A percentile compares a stretch with the other conserved stretches of the same genome.
phyloP scores from a whole-genome alignment of 129 eudicot species.

The Saussurea involucrata region DNA sequence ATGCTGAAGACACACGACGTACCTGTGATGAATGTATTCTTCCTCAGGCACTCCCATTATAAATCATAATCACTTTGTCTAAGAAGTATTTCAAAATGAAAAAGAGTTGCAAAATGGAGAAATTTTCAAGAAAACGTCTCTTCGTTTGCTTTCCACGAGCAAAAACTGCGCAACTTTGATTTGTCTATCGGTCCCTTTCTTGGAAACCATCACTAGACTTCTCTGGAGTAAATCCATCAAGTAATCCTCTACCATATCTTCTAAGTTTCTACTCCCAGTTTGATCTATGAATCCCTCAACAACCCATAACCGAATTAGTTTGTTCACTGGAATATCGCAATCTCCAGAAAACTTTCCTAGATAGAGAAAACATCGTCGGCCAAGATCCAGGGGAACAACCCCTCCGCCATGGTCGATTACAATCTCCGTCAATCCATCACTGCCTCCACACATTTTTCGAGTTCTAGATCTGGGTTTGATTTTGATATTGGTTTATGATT shows the following conservation, averaged over 20 bases:
- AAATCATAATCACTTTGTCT: background rate
- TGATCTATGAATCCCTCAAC: constrained; percentile 38
- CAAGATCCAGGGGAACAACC: no score
- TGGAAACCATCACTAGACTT: constrained; percentile 29
- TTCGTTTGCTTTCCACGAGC: constrained; percentile 29
- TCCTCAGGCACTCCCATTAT: background rate
- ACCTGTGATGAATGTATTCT: constrained; percentile 1
- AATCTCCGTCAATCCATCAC: no score
- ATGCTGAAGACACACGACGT: constrained; percentile 20
- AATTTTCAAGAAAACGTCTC: constrained; percentile 10
- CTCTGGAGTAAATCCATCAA: constrained; percentile 30
- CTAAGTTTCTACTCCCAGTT: constrained; percentile 12
- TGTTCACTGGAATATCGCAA: constrained; percentile 23
- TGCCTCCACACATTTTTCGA: no score
- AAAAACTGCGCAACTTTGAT: constrained; percentile 29
- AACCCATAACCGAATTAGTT: constrained; percentile 35
- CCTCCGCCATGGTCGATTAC: no score
- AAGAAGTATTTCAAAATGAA: background rate
- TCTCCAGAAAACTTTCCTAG: constrained; percentile 31
- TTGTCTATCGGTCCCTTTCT: constrained; percentile 21
- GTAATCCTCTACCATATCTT: no score
- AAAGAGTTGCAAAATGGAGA: background rate
- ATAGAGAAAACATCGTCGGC: constrained; percentile 34
- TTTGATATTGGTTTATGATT: no score
- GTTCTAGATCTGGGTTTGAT: no score